Conservation (phyloP, 2,329 filamentous ascomycete genomes). For the Monosporascus sp. region DNA sequence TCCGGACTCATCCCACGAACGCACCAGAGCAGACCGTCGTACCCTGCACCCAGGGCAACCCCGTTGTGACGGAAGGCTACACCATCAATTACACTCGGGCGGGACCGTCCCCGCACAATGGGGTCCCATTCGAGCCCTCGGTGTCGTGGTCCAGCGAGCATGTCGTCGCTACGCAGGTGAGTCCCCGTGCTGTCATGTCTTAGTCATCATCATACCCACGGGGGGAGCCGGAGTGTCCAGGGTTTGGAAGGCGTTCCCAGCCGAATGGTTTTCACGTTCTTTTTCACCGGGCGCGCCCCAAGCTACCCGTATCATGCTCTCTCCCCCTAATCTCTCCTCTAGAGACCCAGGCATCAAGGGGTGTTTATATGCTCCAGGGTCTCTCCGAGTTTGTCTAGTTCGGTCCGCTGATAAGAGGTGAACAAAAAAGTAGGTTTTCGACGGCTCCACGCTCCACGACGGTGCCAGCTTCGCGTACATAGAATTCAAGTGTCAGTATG, state of each 20-base stretch:
- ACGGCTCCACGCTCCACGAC: constrained; percentile 15
- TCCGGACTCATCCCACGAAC: background rate
- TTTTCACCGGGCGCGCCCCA: no score
- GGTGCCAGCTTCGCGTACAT: constrained; percentile 27
- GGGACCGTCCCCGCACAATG: constrained; percentile 12
- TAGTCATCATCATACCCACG: no score
- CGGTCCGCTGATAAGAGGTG: background rate
- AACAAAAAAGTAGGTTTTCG: constrained; percentile 19
- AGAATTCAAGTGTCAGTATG: constrained; percentile 30
- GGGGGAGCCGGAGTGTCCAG: no score
- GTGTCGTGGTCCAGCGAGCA: constrained; percentile 20
- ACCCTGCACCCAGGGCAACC: constrained; percentile 19
- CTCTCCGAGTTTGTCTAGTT: background rate
- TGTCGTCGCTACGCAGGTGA: constrained; percentile 21
- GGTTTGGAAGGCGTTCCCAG: no score
- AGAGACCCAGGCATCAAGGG: no score
- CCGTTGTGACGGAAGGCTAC: constrained; percentile 24
- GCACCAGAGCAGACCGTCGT: constrained; percentile 2
- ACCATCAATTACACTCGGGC: constrained; percentile 24
- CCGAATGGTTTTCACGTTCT: no score
- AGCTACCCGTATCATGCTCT: no score
- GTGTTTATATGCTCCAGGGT: no score
- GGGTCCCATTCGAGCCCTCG: constrained; percentile 20
- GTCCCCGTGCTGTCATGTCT: background rate
- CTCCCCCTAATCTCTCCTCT: no score